Evolutionary conservation across 2,329 filamentous ascomycete species (phyloP), one percentile per base, ranked within the genome.

Genomic region (Fusarium poae): DNA sequence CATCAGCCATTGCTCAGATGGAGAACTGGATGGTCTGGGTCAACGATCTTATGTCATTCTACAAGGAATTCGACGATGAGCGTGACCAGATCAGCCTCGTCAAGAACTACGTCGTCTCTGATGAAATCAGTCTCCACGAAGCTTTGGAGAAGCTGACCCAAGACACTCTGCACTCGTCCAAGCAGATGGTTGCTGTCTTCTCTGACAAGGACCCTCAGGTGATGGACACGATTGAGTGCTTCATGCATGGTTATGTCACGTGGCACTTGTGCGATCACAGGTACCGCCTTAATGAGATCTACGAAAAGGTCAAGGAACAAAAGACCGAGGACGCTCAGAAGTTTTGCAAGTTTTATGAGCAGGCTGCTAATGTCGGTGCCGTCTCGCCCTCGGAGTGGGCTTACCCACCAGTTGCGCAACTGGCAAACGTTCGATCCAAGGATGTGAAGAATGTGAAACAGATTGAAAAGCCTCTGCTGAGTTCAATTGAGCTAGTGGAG

Each of bases 21-120:
- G 48, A 51, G 48, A 51, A 51, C 34, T 51, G 48, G 48, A 51
- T 51, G 48, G 48, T 51, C 3, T 51, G 48, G 48, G 48, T 51
- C 13, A 51, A 51, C 3, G 48, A 51, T 29, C 48, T 51, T 23
- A 51, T 51, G 48, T 51, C 48, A 6, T 51, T 51, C 48, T 51
- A 51, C 48, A 51, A 51, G 23, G 48, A 51, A 21, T 51, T 51
- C 7, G 48, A 51, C 23, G 48, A 37, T 21, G 48, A 51, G n/a
- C 23, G 48, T 8, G 48, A 51, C 6, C 48, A 51, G 6, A 51
- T 51, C 23, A 51, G 48, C 20, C 48, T 51, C 16, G 34, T 51
- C 18, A 51, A 37, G 21, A 51, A 51, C n/a, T 51, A 40, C 8
- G 45, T 49, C 15, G 15, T 23, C 20, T 49, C 30, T 0, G 21